Evolutionary conservation across 2,329 filamentous ascomycete species (phyloP), one percentile per base, ranked within the genome.

Genomic region (Colletotrichum tabaci): DNA sequence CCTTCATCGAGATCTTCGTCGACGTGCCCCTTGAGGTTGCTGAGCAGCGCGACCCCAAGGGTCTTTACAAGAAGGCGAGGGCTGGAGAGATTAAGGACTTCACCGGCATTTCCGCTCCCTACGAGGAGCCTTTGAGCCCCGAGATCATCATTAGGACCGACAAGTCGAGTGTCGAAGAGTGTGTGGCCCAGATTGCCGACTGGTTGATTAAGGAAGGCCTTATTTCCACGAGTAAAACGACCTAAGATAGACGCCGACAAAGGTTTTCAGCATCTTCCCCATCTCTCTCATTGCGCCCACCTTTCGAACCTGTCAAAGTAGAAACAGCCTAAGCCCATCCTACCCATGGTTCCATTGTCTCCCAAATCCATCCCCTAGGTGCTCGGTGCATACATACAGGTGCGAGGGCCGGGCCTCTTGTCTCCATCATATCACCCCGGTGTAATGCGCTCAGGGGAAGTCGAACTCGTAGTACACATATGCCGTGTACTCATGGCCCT

Each of bases 401-500:
- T 56, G 47, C 21, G 56, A 71, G 35, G 7, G 23, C 2, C 9
- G 53, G 23, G 38, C 21, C n/a, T 2, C 35, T 52, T 50, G 30
- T 63, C 6, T 30, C 50, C 16, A 13, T 40, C 26, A 50, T 53
- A 21, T n/a, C 53, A 53, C n/a, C 15, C 23, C n/a, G 13, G 15
- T 6, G 6, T 42, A 26, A 5, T 44, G 30, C 4, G 40, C 47
- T 61, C 74, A 86, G 42, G 87, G 86, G 68, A 98, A 91, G 79
- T 96, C 94, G 80, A 98, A 93, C 80, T 98, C 94, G 84, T 98
- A 99, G 86, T 95, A 98, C 79, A 98, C 96, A 83, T 97, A 99
- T 50, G 96, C 93, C 72, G 94, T 96, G 85, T 98, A 99, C 81
- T 98, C 95, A 76, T 89, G 87, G 65, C 91, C 92, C 71, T 95